phyloP scores from a whole-genome alignment of 73 alveolate genomes.

The Tetrahymena thermophila region DNA sequence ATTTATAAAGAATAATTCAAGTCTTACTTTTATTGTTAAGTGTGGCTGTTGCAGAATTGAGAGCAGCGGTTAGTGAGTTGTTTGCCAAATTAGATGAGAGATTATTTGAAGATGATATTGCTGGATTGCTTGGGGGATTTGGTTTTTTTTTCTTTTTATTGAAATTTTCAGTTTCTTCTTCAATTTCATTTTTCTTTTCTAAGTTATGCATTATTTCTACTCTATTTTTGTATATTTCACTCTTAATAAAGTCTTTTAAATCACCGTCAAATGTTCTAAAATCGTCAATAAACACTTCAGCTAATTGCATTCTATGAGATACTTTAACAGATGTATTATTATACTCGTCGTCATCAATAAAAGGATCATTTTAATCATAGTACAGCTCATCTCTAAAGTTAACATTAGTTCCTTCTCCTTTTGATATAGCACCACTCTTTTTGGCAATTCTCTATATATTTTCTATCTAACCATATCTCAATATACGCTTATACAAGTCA shows the following conservation, averaged over 20 bases:
- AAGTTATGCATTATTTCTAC: not conserved
- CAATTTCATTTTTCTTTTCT: not conserved
- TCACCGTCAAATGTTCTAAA: not conserved
- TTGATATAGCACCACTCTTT: not conserved
- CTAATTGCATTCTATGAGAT: not conserved
- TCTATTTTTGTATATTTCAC: not conserved
- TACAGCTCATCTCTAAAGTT: not conserved
- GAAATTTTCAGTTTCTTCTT: not conserved
- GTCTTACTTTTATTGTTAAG: not conserved
- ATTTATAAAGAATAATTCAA: not conserved
- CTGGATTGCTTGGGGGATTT: not conserved
- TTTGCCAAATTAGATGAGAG: not conserved
- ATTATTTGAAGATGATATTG: not conserved
- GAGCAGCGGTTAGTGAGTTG: not conserved
- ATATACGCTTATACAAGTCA: not conserved
- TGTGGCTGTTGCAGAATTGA: not conserved
- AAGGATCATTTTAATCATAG: not conserved
- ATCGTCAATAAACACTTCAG: not conserved
- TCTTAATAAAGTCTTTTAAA: not conserved
- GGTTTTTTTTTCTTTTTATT: not conserved
- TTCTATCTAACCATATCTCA: not conserved
- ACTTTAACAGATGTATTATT: not conserved
- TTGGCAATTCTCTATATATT: not conserved
- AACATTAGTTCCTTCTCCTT: not conserved
- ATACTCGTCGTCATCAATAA: not conserved